Conservation (phyloP, 352 stramenopile species). For the Globisporangium nunn region DNA sequence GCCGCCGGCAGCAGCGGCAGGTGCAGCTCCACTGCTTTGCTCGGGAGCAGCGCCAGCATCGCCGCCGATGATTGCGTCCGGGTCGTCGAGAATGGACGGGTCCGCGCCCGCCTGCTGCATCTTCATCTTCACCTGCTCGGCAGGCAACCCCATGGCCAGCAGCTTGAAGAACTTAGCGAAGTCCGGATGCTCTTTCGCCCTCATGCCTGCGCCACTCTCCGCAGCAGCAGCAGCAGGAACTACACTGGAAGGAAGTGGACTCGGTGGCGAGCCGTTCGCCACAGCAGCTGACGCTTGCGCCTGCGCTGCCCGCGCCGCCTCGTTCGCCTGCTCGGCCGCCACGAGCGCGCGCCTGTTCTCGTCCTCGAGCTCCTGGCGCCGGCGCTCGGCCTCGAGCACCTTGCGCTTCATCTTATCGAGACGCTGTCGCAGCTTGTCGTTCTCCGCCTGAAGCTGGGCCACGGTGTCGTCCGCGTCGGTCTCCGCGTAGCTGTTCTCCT, state of each 20-base stretch:
- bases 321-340: slow-evolving; percentile 5
- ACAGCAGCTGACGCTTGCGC: slow-evolving; percentile 5
- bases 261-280: slow-evolving; percentile 3
- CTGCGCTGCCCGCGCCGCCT: slow-evolving; percentile 2
- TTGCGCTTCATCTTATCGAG: slow-evolving; percentile 77
- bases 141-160: slow-evolving; percentile 66
- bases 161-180: slow-evolving; percentile 84
- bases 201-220: slow-evolving; percentile 27
- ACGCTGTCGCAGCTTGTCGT: slow-evolving; percentile 62
- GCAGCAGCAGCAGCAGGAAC: slow-evolving; percentile 1
- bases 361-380: slow-evolving; percentile 43
- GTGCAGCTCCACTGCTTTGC: background rate
- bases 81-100: slow-evolving; percentile 54
- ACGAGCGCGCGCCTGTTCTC: slow-evolving; percentile 29
- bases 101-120: slow-evolving; percentile 73
- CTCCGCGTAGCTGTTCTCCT: slow-evolving; percentile 15
- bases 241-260: too few relatives aligned
- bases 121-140: slow-evolving; percentile 83
- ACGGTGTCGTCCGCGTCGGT: slow-evolving; percentile 22
- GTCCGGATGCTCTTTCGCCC: slow-evolving; percentile 63
- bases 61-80: slow-evolving; percentile 59
- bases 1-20: background rate
- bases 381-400: slow-evolving; percentile 42
- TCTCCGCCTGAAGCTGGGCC: slow-evolving; percentile 57
- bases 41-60: background rate